Base-by-base conservation (phyloP, 768 basidiomycete genomes). In the Rhizopogon rudus region DNA sequence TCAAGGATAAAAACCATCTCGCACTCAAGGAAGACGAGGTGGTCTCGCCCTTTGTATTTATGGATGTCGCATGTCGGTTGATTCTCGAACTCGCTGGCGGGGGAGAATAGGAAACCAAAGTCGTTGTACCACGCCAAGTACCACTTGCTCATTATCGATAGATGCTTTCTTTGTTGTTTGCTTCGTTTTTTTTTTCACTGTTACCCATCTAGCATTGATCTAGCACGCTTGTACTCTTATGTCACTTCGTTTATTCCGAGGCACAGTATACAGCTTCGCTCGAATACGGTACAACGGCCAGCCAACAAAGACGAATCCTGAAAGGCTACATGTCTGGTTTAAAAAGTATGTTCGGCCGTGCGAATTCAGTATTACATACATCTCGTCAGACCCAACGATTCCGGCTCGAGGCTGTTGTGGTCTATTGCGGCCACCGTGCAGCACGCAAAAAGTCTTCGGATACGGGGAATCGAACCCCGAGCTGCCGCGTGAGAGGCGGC, bases 41-140 rank as follows among this genome's bases (percentile, higher is more conserved):
- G 17, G 79, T 88, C 25, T 86, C 84, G 51, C 97, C 97, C 10
- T 98, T 93, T 71, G 83, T 97, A 57, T 99, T 99, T 71, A 88
- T 98, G 82, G 96, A 99, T 70, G 86, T 95, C 31, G 93, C 97
- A 5, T 97, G 93, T 69, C 77, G 87, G 61, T 78, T 98, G 64
- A 98, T 98, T 63, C 80, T 97, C 46, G 94, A 98, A 75, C 78
- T 98, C 60, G 96, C 95, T 25, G 90, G 90, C 54, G 81, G 80
- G 52, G 77, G 76, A 51, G 75, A 77, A 39, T 78, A 66, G 48
- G 54, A 22, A 49, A 22, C 13, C 7, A 2, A 41, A 17, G n/a
- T 33, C n/a, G 29, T 28, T 55, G 40, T 55, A 52, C n/a, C 46
- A 17, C 17, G 46, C 29, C 49, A 37, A 49, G 53, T 54, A 48